A percentile compares a stretch with the other conserved stretches of the same genome.
These are phyloP conservation scores for Paramyrothecium sp. DNA, from an alignment of 2,329 filamentous ascomycete genomes.

Conservation along the genomic window DNA sequence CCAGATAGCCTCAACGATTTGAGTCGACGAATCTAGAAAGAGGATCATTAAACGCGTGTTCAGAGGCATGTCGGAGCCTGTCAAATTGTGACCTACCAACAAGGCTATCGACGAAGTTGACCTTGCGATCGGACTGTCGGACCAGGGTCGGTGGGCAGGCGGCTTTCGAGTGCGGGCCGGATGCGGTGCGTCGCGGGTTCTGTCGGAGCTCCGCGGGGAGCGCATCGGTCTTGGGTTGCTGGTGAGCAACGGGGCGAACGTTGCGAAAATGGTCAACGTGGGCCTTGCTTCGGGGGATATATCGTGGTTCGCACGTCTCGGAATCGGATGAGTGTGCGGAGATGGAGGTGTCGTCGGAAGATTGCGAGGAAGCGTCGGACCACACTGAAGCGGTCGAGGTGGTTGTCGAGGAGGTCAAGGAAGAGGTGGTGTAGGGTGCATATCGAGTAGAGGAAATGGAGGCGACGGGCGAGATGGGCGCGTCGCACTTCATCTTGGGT, in stretches of 20 bases:
- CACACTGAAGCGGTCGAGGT: conserved; percentile 77
- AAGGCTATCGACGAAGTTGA: conserved; percentile 93
- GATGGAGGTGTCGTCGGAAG: conserved; percentile 65
- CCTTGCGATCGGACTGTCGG: conserved; percentile 87
- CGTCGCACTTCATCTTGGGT: conserved; percentile 59
- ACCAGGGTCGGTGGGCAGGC: conserved; percentile 72
- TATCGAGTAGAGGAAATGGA: conserved; percentile 44
- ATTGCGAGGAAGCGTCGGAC: conserved; percentile 69
- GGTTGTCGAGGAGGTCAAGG: conserved; percentile 72
- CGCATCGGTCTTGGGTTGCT: conserved; percentile 34
- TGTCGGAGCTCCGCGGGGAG: conserved; percentile 63
- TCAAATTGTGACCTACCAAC: conserved; percentile 74
- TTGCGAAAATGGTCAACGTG: conserved; percentile 18
- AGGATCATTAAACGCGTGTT: conserved; percentile 30
- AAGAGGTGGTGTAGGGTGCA: conserved; percentile 65
- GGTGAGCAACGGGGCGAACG: conserved; percentile 17
- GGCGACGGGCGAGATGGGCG: conserved; percentile 52
- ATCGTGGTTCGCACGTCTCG: conserved; percentile 45
- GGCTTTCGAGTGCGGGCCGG: conserved; percentile 52
- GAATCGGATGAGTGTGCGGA: conserved; percentile 60
- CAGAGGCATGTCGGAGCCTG: conserved; percentile 5
- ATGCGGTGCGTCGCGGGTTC: conserved; percentile 58
- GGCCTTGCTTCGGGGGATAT: conserved; percentile 25
- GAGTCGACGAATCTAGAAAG: conserved; percentile 83
- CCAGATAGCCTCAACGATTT: conserved; percentile 98